Evolutionary conservation across 148 eudicot genomes (phyloP), one percentile per base, ranked within the genome.

Genomic region (Fallopia convolvulus): DNA sequence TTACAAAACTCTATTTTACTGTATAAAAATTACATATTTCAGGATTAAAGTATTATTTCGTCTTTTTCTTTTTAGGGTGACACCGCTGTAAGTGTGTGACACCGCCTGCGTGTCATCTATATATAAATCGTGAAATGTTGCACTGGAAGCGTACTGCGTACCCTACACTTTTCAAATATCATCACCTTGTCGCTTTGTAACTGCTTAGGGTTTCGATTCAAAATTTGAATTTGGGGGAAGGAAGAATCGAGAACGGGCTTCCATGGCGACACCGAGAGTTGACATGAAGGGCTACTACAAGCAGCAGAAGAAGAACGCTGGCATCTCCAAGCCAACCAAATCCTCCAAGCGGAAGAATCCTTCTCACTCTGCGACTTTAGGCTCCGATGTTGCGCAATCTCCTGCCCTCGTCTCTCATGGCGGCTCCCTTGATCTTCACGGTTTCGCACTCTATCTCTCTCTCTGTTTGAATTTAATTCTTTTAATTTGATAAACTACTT

Each of bases 281-380:
- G 79, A 70, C n/a, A 77, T 77, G 75, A 77, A 77, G 70, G 63
- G 44, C 41, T 77, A 14, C 75, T 77, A 44, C 79, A 77, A 50
- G 75, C 70, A 48, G 53, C 47, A 61, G 71, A 41, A 70, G 74
- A 46, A 70, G 21, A 68, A 68, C 23, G 46, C 61, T 63, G 63
- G 58, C 18, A 18, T 53, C 40, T 50, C 61, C 44, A 68, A 48
- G 72, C 49, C 79, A n/a, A 33, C 49, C 50, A 53, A 52, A 39
- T 61, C 79, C 58, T 33, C 47, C 75, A 70, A 36, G 61, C 52
- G 50, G 52, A 42, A 50, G 21, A 47, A 72, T 5, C 72, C 53
- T 17, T 30, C 33, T 26, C 74, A 77, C 18, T 77, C 79, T 4
- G 60, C 79, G 58, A 47, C 75, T 63, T 30, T 70, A 10, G 80